Evolutionary conservation across 169 alveolate species (phyloP), one percentile per base, ranked within the genome.

Genomic region (Plasmodium adleri): DNA sequence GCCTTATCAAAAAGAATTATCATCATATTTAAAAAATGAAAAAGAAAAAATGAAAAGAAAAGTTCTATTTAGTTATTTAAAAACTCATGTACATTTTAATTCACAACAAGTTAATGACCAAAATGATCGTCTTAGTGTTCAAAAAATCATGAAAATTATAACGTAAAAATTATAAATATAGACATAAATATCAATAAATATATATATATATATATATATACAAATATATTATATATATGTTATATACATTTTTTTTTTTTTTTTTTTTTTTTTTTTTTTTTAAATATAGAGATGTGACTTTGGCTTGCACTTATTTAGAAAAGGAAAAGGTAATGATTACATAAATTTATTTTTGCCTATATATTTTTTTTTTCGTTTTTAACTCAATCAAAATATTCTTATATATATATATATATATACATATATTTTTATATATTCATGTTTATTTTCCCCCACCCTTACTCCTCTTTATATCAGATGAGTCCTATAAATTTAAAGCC

Each of bases 271-370:
- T 59, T 49, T 78, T 62, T 32, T 60, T 59, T 50, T 32, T 66
- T 24, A 64, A 39, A 39, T 39, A 43, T 26, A 72, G 92, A 26
- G 92, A 71, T 52, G 67, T 88, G 4, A 80, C 92, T 15, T 24
- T 88, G 24, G 92, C 88, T 15, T 88, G 92, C 80, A 67, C 90
- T 8, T 88, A 88, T 24, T 80, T 88, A 56, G 87, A 62, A 60
- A 67, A 80, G 52, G 66, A 74, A n/a, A 47, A 59, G 83, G 92
- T 76, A 59, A 43, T 63, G 15, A 20, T n/a, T 10, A 0, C 7
- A 17, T 56, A 24, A 2, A 49, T 5, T 50, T 17, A 20, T 49
- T 49, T 49, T 50, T 50, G n/a, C 15, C 1, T 47, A 15, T 17
- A 9, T 50, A 15, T 45, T 17, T 47, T 49, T 7, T 22, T 6